These are phyloP conservation scores for Hymenoscyphus salicellus DNA, from an alignment of 2,329 filamentous ascomycete species.

Conservation along the genomic window DNA sequence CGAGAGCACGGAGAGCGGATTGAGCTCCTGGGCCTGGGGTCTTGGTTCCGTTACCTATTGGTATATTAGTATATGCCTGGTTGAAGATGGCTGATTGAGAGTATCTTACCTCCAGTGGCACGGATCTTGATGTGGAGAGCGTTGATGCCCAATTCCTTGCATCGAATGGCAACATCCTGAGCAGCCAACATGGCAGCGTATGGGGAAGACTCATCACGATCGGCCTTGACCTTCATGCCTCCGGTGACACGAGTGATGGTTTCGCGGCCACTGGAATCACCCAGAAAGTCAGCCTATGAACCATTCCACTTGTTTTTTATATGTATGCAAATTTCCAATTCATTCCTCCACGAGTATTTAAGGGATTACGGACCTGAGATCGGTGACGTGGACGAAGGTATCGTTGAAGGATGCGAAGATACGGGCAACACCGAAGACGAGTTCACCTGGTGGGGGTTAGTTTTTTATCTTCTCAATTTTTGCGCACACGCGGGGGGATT, in stretches of 20 bases:
- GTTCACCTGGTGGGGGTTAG: conserved; percentile 53
- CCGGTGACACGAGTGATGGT: conserved; percentile 99
- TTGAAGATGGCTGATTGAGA: not conserved
- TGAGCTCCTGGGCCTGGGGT: conserved; percentile 98
- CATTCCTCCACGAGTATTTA: conserved; percentile 21
- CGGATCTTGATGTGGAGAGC: conserved; percentile 99
- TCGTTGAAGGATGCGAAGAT: conserved; percentile 75
- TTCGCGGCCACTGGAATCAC: conserved; percentile 91
- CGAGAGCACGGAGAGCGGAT: conserved; percentile 96
- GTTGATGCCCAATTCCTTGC: conserved; percentile 82
- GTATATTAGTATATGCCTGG: conserved; percentile 13
- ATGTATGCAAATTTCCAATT: not conserved
- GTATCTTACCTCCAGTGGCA: conserved; percentile 80
- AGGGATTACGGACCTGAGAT: conserved; percentile 73
- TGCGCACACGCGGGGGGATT: not conserved
- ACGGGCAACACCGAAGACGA: conserved; percentile 75
- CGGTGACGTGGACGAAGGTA: conserved; percentile 92
- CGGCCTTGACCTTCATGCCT: conserved; percentile 99
- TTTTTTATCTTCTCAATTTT: conserved; percentile 12
- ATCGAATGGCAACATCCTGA: conserved; percentile 91
- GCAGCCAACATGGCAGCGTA: conserved; percentile 99
- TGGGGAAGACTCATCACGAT: conserved; percentile 99
- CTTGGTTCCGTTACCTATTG: conserved; percentile 93
- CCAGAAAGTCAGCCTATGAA: conserved; percentile 61
- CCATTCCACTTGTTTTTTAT: conserved; percentile 31